Conservation (phyloP, 108 stramenopile species). For the Schizochytrium sp. region DNA sequence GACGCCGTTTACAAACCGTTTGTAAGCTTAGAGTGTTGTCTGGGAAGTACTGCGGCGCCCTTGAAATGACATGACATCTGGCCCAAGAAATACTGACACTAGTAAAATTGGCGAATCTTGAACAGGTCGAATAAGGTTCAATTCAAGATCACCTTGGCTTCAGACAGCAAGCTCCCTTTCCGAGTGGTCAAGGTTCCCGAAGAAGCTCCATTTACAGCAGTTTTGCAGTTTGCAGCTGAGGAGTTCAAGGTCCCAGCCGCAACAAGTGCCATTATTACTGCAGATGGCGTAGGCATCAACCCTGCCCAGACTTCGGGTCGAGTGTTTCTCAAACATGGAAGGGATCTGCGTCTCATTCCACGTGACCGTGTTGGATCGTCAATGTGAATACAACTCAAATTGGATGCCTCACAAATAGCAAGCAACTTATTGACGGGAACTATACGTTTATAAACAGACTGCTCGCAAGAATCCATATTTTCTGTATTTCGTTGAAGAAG, state of each 20-base stretch:
- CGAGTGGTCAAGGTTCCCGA: slow-evolving; percentile 58
- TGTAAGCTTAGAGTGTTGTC: too few species aligned
- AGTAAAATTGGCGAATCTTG: too few species aligned
- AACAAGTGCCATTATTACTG: slow-evolving; percentile 62
- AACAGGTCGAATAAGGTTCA: slow-evolving; percentile 56
- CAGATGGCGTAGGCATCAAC: slow-evolving; percentile 62
- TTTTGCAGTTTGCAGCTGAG: slow-evolving; percentile 60
- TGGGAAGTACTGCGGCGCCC: too few species aligned
- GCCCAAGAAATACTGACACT: too few species aligned
- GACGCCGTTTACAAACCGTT: too few species aligned
- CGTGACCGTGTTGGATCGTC: slow-evolving; percentile 59
- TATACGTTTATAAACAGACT: too few species aligned
- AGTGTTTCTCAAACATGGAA: slow-evolving; percentile 61
- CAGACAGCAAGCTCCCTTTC: slow-evolving; percentile 62
- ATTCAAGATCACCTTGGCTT: slow-evolving; percentile 62
- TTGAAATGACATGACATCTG: too few species aligned
- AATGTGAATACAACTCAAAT: too few species aligned
- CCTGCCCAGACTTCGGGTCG: slow-evolving; percentile 54
- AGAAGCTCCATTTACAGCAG: slow-evolving; percentile 63
- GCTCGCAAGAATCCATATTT: too few species aligned
- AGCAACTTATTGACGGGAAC: too few species aligned
- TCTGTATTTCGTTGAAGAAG: too few species aligned
- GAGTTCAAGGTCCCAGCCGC: slow-evolving; percentile 61
- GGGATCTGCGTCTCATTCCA: slow-evolving; percentile 63
- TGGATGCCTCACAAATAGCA: too few species aligned